phyloP scores from a whole-genome alignment of 768 basidiomycete species.

The Suillus clintonianus region DNA sequence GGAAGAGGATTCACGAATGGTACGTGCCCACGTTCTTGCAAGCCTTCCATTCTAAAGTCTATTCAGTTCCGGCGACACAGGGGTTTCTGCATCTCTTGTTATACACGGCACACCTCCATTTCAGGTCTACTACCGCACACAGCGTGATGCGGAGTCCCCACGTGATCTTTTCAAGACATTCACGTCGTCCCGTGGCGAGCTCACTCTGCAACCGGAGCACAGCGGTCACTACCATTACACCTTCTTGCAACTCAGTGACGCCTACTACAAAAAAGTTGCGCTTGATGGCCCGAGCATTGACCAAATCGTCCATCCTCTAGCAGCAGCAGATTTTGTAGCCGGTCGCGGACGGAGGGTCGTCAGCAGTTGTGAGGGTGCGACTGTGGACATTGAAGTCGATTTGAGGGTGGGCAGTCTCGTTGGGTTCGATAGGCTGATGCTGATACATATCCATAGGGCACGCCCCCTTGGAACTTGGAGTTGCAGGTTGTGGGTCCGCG shows the following conservation, averaged over 20 bases:
- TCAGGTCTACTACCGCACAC: constrained; percentile 74
- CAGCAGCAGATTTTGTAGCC: constrained; percentile 71
- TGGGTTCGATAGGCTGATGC: not conserved
- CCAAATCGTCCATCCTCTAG: constrained; percentile 88
- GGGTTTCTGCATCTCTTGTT: constrained; percentile 83
- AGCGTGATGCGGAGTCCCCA: constrained; percentile 67
- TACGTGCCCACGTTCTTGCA: constrained; percentile 26
- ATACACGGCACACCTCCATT: constrained; percentile 91
- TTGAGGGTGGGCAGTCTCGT: constrained; percentile 56
- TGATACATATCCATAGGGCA: constrained; percentile 55
- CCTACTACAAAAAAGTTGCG: constrained; percentile 76
- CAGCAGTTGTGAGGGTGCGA: constrained; percentile 78
- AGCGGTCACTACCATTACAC: constrained; percentile 89
- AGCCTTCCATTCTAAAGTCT: constrained; percentile 7
- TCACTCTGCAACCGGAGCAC: constrained; percentile 82
- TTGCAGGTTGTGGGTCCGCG: constrained; percentile 78
- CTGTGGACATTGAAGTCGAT: constrained; percentile 77
- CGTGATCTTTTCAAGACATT: constrained; percentile 63
- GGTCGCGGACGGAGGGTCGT: constrained; percentile 55
- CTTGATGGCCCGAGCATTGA: constrained; percentile 78
- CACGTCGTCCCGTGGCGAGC: constrained; percentile 70
- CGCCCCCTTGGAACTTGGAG: constrained; percentile 87
- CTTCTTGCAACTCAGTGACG: constrained; percentile 79
- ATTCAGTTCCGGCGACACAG: constrained; percentile 83
- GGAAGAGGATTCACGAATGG: constrained; percentile 92